Evolutionary conservation across 108 stramenopile species (phyloP), one percentile per base, ranked within the genome.

Genomic region (Cylindrotheca fusiformis): DNA sequence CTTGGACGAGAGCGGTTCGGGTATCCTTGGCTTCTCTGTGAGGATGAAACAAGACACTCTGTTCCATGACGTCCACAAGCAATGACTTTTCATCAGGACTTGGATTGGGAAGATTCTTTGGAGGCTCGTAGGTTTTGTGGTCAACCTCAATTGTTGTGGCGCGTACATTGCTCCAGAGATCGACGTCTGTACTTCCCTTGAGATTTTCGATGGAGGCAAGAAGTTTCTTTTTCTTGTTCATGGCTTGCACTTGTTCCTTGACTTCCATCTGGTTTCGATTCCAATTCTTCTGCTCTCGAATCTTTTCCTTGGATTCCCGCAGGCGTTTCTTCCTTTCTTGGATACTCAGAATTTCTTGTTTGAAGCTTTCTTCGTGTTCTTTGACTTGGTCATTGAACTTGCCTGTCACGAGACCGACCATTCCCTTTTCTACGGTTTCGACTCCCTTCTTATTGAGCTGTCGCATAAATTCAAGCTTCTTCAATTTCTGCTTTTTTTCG

Each of bases 331-430:
- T 55, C 25, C 54, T 44, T 4, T 28, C 65, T 25, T 54, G 55
- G 12, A 52, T 66, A 19, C 56, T 55, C 52, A 55, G 46, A 1
- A 56, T 10, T 3, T 19, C 54, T 29, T 55, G 20, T 33, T 24
- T 20, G 25, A 61, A 48, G 5, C 8, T 22, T 2, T 22, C 48
- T 36, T 61, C 60, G 46, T 66, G 55, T 26, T 18, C n/a, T 25
- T 30, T 46, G 27, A 66, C 56, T 66, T 66, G 65, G 14, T 55
- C 54, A 55, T 66, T 66, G 54, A 66, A 66, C 41, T 63, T 22
- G 20, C 23, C 49, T 0, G 45, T n/a, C 23, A 63, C 28, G 5
- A 47, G 24, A n/a, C 26, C 32, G 23, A 63, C 63, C 1, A 32
- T 63, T 21, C 63, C 63, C 14, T 41, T 41, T 14, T 41, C 36